Conservation (phyloP, 352 stramenopile species). For the Phytophthora crassamura region DNA sequence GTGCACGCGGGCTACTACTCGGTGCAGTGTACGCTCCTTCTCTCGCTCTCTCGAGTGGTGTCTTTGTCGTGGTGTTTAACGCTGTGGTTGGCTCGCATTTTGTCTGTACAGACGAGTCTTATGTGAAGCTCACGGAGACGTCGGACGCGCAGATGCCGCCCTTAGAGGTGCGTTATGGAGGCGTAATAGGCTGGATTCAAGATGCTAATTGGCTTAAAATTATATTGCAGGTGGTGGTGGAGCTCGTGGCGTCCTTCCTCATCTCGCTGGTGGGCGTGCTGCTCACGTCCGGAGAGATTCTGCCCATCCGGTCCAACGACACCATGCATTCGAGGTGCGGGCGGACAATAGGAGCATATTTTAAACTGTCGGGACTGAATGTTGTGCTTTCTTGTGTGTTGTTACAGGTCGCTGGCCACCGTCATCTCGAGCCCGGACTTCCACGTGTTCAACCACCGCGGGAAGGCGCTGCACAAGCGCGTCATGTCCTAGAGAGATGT, state of each 20-base stretch:
- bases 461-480: constrained; percentile 76
- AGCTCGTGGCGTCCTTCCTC: constrained; percentile 74
- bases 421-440: constrained; percentile 80
- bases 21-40: constrained; percentile 65
- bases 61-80: constrained; percentile 3
- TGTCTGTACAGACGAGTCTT: constrained; percentile 67
- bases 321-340: constrained; percentile 67
- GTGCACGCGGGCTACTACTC: constrained; percentile 86
- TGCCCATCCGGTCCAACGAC: constrained; percentile 78
- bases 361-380: constrained; percentile 7
- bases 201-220: constrained; percentile 15
- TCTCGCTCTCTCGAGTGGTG: not conserved
- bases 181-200: not conserved
- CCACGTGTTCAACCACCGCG: constrained; percentile 85
- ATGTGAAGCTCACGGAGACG: constrained; percentile 78
- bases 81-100: constrained; percentile 4
- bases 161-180: constrained; percentile 48
- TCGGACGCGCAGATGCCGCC: constrained; percentile 73
- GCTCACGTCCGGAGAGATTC: constrained; percentile 69
- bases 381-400: constrained; percentile 1
- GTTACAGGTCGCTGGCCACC: constrained; percentile 60
- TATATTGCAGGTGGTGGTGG: constrained; percentile 59
- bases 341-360: not conserved
- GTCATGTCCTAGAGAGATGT: constrained; percentile 42
- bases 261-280: constrained; percentile 75